Base-by-base conservation (phyloP, 2,329 filamentous ascomycete genomes). In the Graphilbum ipis-grandicollis region DNA sequence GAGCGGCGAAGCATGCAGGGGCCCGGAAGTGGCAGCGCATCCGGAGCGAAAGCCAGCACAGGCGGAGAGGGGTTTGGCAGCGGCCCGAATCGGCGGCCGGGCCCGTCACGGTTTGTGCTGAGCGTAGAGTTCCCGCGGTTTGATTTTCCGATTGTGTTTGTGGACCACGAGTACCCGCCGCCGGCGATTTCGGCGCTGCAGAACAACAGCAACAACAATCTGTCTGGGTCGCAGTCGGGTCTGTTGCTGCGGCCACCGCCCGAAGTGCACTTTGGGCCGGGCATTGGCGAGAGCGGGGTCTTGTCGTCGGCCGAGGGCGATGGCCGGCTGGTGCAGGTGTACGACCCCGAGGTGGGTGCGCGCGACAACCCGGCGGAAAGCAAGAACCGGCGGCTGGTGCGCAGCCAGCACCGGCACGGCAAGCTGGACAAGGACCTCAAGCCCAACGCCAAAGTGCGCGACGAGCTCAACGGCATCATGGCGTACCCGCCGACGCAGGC, bases 141-240 rank as follows among this genome's bases (percentile, higher is more conserved):
- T 52, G 90, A 98, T 51, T 93, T 94, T 47, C 84, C 90, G 0
- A 74, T 98, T 31, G 83, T 98, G 19, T 98, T 93, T 59, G 81
- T 84, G 22, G 90, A 98, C 52, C 75, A 90, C 49, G 85, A 94
- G 52, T 98, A 98, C 50, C 75, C 80, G 1, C 71, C 84, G 2
- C 83, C 86, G 1, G 82, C 84, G 1, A 68, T 93, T 30, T 90
- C 86, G 2, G 72, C 78, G 12, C 63, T 88, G 40, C 69, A 78
- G 45, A 68, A 80, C 46, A 23, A 10, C 21, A 23, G 21, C 21
- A 23, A 10, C 21, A 23, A 10, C 21, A 23, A n/a, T n/a, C 57
- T 70, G 40, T 66, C 68, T 2, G 59, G 67, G 6, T 73, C 75
- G 6, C 71, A 77, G 44, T 73, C 76, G 9, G 79, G 79, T 39